These are phyloP conservation scores for Podospora didyma DNA, from an alignment of 495 filamentous ascomycete genomes.

Conservation along the genomic window DNA sequence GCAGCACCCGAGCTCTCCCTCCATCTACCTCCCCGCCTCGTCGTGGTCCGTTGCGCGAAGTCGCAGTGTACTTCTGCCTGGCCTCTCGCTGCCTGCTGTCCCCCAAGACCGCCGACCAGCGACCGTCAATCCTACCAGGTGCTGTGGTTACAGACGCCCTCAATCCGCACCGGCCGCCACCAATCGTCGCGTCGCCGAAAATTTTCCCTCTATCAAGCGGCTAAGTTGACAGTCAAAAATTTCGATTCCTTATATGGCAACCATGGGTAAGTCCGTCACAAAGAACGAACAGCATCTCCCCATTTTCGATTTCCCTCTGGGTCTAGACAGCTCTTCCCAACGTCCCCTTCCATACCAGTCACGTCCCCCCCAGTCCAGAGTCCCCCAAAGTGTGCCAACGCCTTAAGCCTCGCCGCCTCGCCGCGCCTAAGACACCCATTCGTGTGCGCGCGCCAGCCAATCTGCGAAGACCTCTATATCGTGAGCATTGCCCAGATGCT, in stretches of 20 bases:
- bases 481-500: conserved; percentile 33
- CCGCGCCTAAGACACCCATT: conserved; percentile 12
- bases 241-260: conserved; percentile 21
- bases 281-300: not conserved
- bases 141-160: conserved; percentile 24
- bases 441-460: conserved; percentile 3
- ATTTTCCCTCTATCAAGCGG: conserved; percentile 33
- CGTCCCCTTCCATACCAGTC: conserved; percentile 3
- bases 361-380: too few relatives aligned
- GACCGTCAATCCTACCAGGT: conserved; percentile 12
- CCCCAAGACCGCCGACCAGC: conserved; percentile 6
- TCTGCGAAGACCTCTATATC: conserved; percentile 22
- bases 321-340: conserved; percentile 6
- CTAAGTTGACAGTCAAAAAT: conserved; percentile 34
- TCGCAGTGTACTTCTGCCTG: conserved; percentile 24
- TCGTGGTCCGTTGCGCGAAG: conserved; percentile 25
- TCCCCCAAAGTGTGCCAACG: not conserved
- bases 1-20: conserved; percentile 11
- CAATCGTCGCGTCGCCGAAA: conserved; percentile 33
- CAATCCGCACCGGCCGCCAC: conserved; percentile 15
- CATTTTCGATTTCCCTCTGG: not conserved
- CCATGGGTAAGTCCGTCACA: conserved; percentile 43
- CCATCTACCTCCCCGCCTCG: conserved; percentile 5
- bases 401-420: not conserved
- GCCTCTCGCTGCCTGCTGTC: conserved; percentile 14